Base-by-base conservation (phyloP, 768 basidiomycete genomes). In the Infundibulicybe gibba region DNA sequence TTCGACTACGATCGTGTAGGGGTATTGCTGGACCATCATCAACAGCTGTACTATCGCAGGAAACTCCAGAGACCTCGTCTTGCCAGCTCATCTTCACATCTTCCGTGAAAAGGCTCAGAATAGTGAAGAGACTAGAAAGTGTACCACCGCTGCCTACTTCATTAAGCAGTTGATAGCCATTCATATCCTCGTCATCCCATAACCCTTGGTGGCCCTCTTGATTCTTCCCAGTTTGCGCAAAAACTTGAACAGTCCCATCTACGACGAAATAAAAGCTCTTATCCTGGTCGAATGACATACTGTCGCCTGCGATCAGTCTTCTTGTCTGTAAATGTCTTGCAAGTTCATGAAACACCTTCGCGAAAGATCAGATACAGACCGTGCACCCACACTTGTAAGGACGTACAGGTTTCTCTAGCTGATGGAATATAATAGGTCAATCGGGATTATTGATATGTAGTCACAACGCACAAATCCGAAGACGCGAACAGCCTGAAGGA, bases 251-350 rank as follows among this genome's bases (percentile, higher is more conserved):
- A 50, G 79, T 87, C n/a, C 97, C 97, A 62, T 99, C 97, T 30
- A 98, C 87, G 31, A 99, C 95, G 61, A 93, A 97, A 65, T 97
- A 98, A 67, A 99, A 99, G 52, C 86, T 93, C 58, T 91, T 91
- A 68, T 97, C 90, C 59, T 89, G 79, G 54, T 94, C 88, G 3
- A 97, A 77, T 21, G 90, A 87, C 49, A 97, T 77, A 43, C 89
- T 95, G 56, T 99, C 97, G 3, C 97, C 95, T 4, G 97, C 97
- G 43, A 97, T 89, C 16, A 99, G 71, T n/a, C 94, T 75, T 51
- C 93, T 79, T 2, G 97, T 99, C 64, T 98, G 95, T 13, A 99
- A 70, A 68, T 99, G 94, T 44, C 97, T 78, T 1, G 94, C 94
- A 41, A 99, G 80, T 69, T 99, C 97, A 58, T 98, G 95, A 61